These are phyloP conservation scores for Coemansia aciculifera DNA, from an alignment of 192 early-diverging fungal species.

Conservation along the genomic window DNA sequence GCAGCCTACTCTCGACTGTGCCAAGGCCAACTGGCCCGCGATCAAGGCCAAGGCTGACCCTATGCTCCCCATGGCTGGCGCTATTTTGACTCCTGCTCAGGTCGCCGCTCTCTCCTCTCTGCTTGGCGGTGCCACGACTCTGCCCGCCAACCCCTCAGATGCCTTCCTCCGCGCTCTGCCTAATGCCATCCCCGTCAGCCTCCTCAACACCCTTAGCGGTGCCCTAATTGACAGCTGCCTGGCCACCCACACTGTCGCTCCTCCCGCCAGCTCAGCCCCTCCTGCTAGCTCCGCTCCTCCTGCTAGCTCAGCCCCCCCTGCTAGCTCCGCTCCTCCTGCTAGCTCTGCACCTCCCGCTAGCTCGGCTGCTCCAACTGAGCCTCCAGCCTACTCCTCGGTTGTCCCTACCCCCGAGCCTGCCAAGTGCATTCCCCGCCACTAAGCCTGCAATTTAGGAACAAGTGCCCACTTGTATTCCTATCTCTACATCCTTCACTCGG, in stretches of 20 bases:
- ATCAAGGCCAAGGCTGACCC: constrained; percentile 43
- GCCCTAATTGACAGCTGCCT: constrained; percentile 31
- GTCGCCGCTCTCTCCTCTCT: constrained; percentile 21
- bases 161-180: constrained; percentile 38
- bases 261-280: not conserved
- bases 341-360: constrained; percentile 9
- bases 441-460: not conserved
- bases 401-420: constrained; percentile 7
- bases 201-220: constrained; percentile 33
- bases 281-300: constrained; percentile 12
- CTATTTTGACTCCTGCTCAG: constrained; percentile 30
- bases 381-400: constrained; percentile 17
- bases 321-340: constrained; percentile 9
- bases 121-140: constrained; percentile 20
- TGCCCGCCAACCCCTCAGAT: constrained; percentile 45
- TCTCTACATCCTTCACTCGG: not conserved
- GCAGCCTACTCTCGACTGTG: constrained; percentile 41
- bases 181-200: constrained; percentile 39
- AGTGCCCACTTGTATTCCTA: not conserved
- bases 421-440: constrained; percentile 37
- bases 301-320: constrained; percentile 8
- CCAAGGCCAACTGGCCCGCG: constrained; percentile 50
- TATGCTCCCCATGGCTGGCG: constrained; percentile 28
- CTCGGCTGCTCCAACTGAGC: constrained; percentile 15
- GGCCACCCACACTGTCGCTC: constrained; percentile 21